Base-by-base conservation (phyloP, 73 alveolate genomes). In the Stentor roeselii region DNA sequence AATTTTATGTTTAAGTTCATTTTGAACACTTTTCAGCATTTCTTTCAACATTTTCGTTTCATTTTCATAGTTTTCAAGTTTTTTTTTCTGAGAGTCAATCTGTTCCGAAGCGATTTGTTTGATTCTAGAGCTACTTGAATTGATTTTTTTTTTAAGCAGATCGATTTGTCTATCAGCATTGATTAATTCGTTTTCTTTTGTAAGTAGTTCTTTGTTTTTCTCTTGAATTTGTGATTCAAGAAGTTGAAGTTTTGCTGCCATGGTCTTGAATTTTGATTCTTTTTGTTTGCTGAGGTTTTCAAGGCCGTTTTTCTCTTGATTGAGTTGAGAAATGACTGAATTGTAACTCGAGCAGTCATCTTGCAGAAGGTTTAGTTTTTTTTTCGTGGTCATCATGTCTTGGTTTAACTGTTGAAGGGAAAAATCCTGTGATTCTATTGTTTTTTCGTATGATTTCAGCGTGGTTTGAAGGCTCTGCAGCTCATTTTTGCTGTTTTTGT, bases 81-180 rank as follows among this genome's bases (percentile, higher is more conserved):
- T 50, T 50, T 50, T 50, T 21, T 50, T 50, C 21, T 50, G 67
- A 6, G 30, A 6, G 6, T 50, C 67, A 21, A 50, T 50, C 21
- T 50, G 67, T 11, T 50, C 67, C 21, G 67, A 50, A 11, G 67
- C 67, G 21, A 50, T 50, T 50, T 50, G 67, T 50, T 50, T 50
- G 67, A 50, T 50, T 50, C 21, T 50, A 11, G 67, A 50, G 21
- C 30, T 50, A 50, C 21, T 50, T 50, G 67, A 50, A 21, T 50
- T 50, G 21, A 50, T 21, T 50, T 21, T 50, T 50, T 50, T 50
- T 50, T 50, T 50, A 6, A 50, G 21, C 21, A 50, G 67, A 21
- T 50, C 67, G 67, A 50, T 50, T 50, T 50, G 67, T 21, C 67
- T 50, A 21, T 50, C 67, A 50, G 67, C 67, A 50, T 50, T 50